These are phyloP conservation scores for Quercus lobata DNA, from an alignment of 331 rosid species.

Conservation along the genomic window DNA sequence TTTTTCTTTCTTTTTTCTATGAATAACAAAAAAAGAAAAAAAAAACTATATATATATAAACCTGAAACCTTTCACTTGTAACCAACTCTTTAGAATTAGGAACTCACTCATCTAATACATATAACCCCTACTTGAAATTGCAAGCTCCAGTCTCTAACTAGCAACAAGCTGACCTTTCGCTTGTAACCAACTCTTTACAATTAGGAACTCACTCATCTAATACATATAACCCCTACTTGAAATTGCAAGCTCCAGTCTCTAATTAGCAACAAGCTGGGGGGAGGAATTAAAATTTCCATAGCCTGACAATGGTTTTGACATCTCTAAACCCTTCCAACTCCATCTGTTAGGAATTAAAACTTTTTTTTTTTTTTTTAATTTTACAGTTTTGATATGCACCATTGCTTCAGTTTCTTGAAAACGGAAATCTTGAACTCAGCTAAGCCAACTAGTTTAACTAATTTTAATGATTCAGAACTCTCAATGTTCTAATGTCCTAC, in stretches of 20 bases:
- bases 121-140: background rate
- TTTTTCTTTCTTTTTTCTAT: no score
- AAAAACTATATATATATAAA: background rate
- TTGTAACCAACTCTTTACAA: background rate
- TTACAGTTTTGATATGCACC: background rate
- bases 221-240: background rate
- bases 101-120: background rate
- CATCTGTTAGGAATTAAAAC: background rate
- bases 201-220: background rate
- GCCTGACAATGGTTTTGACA: background rate
- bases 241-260: background rate
- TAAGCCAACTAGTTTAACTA: background rate
- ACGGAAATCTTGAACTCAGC: background rate
- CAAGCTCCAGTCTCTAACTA: background rate
- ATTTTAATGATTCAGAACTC: background rate
- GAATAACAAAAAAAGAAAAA: no score
- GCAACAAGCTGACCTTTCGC: background rate
- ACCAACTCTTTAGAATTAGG: background rate
- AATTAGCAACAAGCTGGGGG: background rate
- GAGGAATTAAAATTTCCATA: background rate
- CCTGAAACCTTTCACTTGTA: background rate
- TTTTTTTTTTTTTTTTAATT: no score
- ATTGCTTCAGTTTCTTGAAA: background rate
- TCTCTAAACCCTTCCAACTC: background rate
- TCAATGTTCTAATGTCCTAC: background rate